Base-by-base conservation (phyloP, 768 basidiomycete species). In the Kwoniella sp. region DNA sequence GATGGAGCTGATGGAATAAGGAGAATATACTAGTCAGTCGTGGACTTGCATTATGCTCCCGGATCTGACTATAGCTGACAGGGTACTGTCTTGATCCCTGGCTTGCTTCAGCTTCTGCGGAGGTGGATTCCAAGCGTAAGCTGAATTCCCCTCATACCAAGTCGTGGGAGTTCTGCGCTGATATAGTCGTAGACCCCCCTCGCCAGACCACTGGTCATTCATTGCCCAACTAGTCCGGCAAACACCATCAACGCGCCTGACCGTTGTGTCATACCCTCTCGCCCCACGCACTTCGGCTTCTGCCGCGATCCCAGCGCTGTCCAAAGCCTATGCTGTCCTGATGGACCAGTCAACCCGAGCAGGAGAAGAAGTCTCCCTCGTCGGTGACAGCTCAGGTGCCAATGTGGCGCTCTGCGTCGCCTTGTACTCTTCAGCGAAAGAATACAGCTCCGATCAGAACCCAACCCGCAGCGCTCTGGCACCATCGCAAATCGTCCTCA, bases 51-150 rank as follows among this genome's bases (percentile, higher is more conserved):
- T 34, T 34, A 34, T 34, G n/a, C n/a, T n/a, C n/a, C n/a, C n/a
- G n/a, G n/a, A n/a, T n/a, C n/a, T n/a, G n/a, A n/a, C n/a, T n/a
- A n/a, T n/a, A n/a, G n/a, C n/a, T n/a, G n/a, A n/a, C n/a, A n/a
- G n/a, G n/a, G n/a, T n/a, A n/a, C n/a, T n/a, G n/a, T n/a, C n/a
- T n/a, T n/a, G n/a, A n/a, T n/a, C n/a, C n/a, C n/a, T n/a, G 22
- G 51, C 31, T 55, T 28, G 13, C 15, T 26, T 29, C 13, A 57
- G 56, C 28, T 57, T 57, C 38, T 57, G 56, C 25, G 56, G 56
- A 13, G 56, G 56, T 25, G 56, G 56, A 57, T 57, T 57, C 26
- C 56, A 57, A 57, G 56, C 56, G 56, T 57, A 26, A 41, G 56
- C 54, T 34, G n/a, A 28, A 11, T 20, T 45, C 17, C 15, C 41